Evolutionary conservation across 2,329 filamentous ascomycete species (phyloP).

Genomic region (Dryadomyces quercus-mongolicae): DNA sequence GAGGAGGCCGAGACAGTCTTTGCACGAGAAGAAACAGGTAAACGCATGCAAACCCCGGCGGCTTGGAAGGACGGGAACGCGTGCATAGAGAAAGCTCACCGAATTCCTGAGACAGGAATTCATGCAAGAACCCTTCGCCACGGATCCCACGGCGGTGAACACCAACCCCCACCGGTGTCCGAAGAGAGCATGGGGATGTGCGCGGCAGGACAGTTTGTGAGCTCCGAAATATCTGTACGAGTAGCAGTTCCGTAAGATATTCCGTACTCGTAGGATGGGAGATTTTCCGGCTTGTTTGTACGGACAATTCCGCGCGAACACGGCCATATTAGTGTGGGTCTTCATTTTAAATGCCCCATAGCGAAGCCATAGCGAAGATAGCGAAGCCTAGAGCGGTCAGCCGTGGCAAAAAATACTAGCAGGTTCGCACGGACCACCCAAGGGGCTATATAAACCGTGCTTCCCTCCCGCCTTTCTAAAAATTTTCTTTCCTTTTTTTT

Average conservation of each 20-base stretch:
- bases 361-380: too few species aligned
- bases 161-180: slow-evolving; percentile 9
- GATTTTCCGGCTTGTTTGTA: too few species aligned
- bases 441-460: slow-evolving; percentile 2
- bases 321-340: too few species aligned
- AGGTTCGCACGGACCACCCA: slow-evolving; percentile 9
- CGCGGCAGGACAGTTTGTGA: not conserved
- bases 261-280: not conserved
- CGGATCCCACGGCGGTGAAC: too few species aligned
- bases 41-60: too few species aligned
- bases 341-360: not conserved
- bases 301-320: too few species aligned
- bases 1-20: not conserved
- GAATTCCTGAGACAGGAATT: not conserved
- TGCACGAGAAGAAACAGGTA: too few species aligned
- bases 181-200: slow-evolving; percentile 11
- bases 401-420: slow-evolving; percentile 2
- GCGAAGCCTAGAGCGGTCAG: slow-evolving; percentile 5
- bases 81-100: too few species aligned
- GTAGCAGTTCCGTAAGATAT: too few species aligned
- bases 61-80: too few species aligned
- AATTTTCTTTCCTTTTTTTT: slow-evolving; percentile 7
- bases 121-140: not conserved
- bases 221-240: not conserved
- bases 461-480: slow-evolving; percentile 4